These are phyloP conservation scores for Tricholoma flavovirens DNA, from an alignment of 768 basidiomycete genomes.

Conservation along the genomic window DNA sequence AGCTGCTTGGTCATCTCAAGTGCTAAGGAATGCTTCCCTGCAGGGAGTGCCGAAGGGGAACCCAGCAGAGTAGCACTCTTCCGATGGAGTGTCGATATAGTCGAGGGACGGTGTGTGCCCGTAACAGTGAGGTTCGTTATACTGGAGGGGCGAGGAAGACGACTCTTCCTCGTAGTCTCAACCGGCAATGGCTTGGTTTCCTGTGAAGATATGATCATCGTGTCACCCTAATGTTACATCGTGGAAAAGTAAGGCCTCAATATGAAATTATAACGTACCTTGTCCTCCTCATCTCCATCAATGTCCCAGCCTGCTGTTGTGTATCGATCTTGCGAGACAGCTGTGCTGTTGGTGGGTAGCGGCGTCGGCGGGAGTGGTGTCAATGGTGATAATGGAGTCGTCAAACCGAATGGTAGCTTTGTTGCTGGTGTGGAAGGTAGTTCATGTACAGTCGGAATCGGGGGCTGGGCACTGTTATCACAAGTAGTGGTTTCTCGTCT, in stretches of 20 bases:
- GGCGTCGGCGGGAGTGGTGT: slow-evolving; percentile 51
- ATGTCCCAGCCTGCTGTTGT: slow-evolving; percentile 19
- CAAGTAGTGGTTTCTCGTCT: not conserved
- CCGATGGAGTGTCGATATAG: not conserved
- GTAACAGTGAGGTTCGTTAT: slow-evolving; percentile 4
- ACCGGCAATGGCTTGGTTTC: slow-evolving; percentile 11
- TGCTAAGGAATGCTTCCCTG: not conserved
- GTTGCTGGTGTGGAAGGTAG: slow-evolving; percentile 19
- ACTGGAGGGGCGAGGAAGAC: slow-evolving; percentile 29
- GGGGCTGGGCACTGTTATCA: not conserved
- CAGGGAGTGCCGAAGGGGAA: slow-evolving; percentile 10
- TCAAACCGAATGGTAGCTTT: slow-evolving; percentile 1
- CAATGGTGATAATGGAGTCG: slow-evolving; percentile 35
- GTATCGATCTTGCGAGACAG: slow-evolving; percentile 17
- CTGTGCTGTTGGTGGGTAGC: slow-evolving; percentile 14
- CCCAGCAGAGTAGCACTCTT: slow-evolving; percentile 13
- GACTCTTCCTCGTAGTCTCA: slow-evolving; percentile 20
- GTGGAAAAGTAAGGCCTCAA: not conserved
- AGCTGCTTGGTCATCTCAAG: slow-evolving; percentile 7
- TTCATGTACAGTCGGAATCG: slow-evolving; percentile 8
- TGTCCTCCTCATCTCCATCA: slow-evolving; percentile 10
- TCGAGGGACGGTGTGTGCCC: not conserved
- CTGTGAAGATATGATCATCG: not conserved
- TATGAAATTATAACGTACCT: slow-evolving; percentile 16
- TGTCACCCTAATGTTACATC: not conserved